phyloP scores from a whole-genome alignment of 2,329 filamentous ascomycete species.

The Diaporthe longicolla region DNA sequence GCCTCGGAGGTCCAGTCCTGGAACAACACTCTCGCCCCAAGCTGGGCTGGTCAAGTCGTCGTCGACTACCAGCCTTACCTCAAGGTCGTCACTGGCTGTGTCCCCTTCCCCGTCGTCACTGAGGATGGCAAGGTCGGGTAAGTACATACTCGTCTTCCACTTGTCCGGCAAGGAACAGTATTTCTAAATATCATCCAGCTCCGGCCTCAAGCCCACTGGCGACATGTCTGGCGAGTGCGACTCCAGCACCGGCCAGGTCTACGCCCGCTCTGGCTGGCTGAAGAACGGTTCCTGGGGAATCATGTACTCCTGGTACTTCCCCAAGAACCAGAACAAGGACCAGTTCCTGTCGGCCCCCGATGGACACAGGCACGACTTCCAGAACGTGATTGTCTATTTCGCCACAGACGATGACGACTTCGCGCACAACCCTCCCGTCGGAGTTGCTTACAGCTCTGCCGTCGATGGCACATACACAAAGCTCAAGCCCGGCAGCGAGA shows the following conservation, averaged over 20 bases:
- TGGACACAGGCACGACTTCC: constrained; percentile 59
- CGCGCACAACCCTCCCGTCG: constrained; percentile 28
- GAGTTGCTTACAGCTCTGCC: neutral
- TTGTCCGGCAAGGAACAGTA: neutral
- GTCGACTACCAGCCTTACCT: constrained; percentile 57
- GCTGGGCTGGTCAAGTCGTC: constrained; percentile 16
- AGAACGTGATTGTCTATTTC: constrained; percentile 53
- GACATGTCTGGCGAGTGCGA: constrained; percentile 50
- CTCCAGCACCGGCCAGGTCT: constrained; percentile 55
- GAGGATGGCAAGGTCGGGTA: constrained; percentile 65
- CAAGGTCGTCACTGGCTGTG: constrained; percentile 70
- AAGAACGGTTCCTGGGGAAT: constrained; percentile 52
- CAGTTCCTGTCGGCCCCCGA: neutral
- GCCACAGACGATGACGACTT: constrained; percentile 43
- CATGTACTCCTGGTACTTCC: constrained; percentile 61
- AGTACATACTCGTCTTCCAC: neutral
- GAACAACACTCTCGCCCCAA: neutral
- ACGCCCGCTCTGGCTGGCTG: constrained; percentile 50
- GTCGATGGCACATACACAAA: constrained; percentile 13
- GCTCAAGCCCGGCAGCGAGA: constrained; percentile 21
- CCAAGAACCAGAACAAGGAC: constrained; percentile 58
- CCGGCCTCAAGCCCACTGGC: constrained; percentile 54
- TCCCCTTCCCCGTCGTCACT: constrained; percentile 74
- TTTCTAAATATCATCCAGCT: constrained; percentile 45
- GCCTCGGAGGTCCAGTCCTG: neutral